phyloP scores from a whole-genome alignment of 1,284 basidiomycete genomes.

The Leccinum solheimii region DNA sequence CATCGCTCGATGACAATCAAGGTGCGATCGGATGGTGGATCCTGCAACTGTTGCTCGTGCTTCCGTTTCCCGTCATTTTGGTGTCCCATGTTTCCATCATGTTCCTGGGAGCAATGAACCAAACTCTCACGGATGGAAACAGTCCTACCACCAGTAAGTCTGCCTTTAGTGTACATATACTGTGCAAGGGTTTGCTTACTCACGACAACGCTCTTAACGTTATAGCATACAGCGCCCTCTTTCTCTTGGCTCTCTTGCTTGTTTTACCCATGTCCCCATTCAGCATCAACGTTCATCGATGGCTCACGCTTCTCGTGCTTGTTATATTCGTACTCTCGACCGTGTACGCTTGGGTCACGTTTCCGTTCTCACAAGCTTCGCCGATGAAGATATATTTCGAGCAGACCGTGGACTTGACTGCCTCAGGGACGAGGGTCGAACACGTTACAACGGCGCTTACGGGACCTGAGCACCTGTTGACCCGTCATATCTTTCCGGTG shows the following conservation, averaged over 20 bases:
- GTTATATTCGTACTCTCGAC: constrained; percentile 47
- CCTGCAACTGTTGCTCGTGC: constrained; percentile 54
- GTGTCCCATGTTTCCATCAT: constrained; percentile 56
- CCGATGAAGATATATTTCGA: constrained; percentile 72
- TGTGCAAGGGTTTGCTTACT: neutral
- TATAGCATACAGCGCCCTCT: constrained; percentile 53
- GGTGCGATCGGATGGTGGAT: constrained; percentile 61
- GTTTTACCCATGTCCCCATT: constrained; percentile 66
- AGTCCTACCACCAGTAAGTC: constrained; percentile 48
- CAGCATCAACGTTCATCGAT: constrained; percentile 52
- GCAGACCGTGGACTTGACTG: constrained; percentile 52
- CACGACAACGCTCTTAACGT: neutral
- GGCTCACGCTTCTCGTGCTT: constrained; percentile 43
- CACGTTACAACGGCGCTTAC: constrained; percentile 44
- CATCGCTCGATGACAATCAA: constrained; percentile 31
- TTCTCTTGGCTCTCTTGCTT: constrained; percentile 49
- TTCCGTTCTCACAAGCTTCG: constrained; percentile 60
- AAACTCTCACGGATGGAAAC: constrained; percentile 69
- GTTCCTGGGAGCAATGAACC: constrained; percentile 50
- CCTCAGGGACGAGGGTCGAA: constrained; percentile 13
- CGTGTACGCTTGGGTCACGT: constrained; percentile 46
- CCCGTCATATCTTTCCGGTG: constrained; percentile 44
- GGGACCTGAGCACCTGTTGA: constrained; percentile 47
- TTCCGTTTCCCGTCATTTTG: constrained; percentile 59
- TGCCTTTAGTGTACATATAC: neutral